Base-by-base conservation (phyloP, 371 early-diverging fungal species). In the Mucor racemosus region DNA sequence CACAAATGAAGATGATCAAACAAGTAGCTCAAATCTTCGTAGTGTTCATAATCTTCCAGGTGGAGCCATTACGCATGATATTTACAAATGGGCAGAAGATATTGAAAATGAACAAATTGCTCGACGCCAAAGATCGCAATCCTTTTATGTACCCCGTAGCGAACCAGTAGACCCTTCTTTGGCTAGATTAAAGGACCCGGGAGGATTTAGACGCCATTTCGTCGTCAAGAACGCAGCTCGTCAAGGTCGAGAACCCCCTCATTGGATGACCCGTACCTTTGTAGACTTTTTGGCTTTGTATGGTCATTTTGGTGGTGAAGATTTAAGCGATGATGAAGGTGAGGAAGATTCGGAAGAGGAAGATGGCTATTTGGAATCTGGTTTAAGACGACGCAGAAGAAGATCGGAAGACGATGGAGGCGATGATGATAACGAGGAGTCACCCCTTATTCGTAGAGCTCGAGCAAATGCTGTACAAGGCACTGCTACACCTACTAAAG, bases 251-350 rank as follows among this genome's bases (percentile, higher is more conserved):
- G 75, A 82, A 13, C 88, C 88, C 26, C 86, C 91, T 34, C 83
- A 87, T 59, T 84, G 92, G 62, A 81, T 96, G 76, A 95, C 97
- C 3, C 80, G 88, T 44, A 93, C 90, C 67, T 98, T 96, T 86
- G 90, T 96, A 50, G 97, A 97, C 73, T 97, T 96, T 70, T 35
- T 97, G 72, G 92, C 91, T 33, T 81, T 98, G 65, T 97, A 92
- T 71, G 96, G 96, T n/a, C 95, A 94, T 70, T 98, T 95, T 76
- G 97, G 95, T 35, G 98, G 97, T 62, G 83, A 82, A 34, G 83
- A 82, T 58, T 56, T 78, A 35, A 77, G 78, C 35, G 80, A 82
- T 35, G 74, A 76, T 38, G 80, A 79, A 40, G 83, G 66, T 4
- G 78, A 75, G 0, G 73, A 74, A 10, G 69, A 68, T n/a, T 35